Evolutionary conservation across 73 alveolate genomes (phyloP), one percentile per base, ranked within the genome.

Genomic region (Blepharisma japonicum): DNA sequence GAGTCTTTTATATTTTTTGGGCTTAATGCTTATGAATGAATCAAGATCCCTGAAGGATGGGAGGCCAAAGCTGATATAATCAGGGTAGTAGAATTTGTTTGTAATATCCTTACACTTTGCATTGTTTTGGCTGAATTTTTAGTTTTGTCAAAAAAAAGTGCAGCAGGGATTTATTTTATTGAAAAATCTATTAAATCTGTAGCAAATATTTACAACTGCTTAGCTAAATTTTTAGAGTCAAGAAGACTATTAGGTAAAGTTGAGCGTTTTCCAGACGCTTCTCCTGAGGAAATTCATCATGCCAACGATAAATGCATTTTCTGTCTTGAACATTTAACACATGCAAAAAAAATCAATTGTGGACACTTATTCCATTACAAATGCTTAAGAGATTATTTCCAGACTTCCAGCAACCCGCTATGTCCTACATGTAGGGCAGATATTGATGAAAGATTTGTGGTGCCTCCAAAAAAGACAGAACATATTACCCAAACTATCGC

Each of bases 371-470:
- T 61, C 23, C 74, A 61, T 61, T 61, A 61, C 5, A 61, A 61
- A 25, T 61, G 74, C 46, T 25, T 61, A 18, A 14, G 74, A 2
- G 23, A 39, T 61, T 61, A 61, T 39, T 61, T 61, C 23, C 47
- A 61, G 23, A 61, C 14, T 25, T 61, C 74, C 2, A 61, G 38
- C 23, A 61, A 25, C 47, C 74, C 74, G 0, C 14, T 14, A 61
- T 61, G 74, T 25, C 74, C 74, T 3, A 61, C 74, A 18, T 61
- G 74, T 61, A 14, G 74, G 2, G 74, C 74, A 20, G 46, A 61
- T 61, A 61, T 61, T 61, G 74, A 61, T 61, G 74, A 61, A 25
- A 61, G 23, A 61, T 2, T 25, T 61, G 47, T 61, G 3, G 23
- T 14, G 14, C 74, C 14, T 61, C 38, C 0, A 20, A 20, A 14